Evolutionary conservation across 257 asterid genomes (phyloP), one percentile per base, ranked within the genome.

Genomic region (Gentiana dahurica): DNA sequence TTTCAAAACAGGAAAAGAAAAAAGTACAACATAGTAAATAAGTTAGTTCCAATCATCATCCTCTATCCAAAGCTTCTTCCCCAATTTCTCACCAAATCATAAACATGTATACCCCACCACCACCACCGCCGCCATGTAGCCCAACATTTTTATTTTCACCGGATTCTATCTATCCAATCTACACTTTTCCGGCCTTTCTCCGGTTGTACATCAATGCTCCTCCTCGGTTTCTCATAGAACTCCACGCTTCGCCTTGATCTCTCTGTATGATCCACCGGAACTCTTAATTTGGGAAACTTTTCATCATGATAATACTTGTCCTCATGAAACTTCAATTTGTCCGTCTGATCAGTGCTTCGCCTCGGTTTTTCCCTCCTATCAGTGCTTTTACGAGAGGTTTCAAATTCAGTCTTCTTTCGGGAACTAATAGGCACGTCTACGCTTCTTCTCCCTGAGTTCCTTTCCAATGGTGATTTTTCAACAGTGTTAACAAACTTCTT

Each of bases 191-290:
- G 61, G 1, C 65, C 77, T 67, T 67, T 78, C 63, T 81, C 89
- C n/a, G 71, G 62, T 48, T 78, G 79, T 48, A 73, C 65, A 41
- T 78, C 89, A 4, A 75, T 53, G 70, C 83, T 81, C 64, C 68
- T 75, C 55, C 81, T 67, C 4, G 88, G 62, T 75, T 78, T 81
- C 53, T 72, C 79, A 41, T 60, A 58, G 36, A 64, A 75, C 39
- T 81, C 88, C 38, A 77, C 81, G 11, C 85, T 75, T 76, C 77
- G 68, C 61, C 86, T 64, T 11, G 83, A 76, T 64, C 73, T 76
- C 69, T 76, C 86, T 50, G 68, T 48, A 45, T 73, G 79, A 33
- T 81, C 85, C 3, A 66, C 64, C 2, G 82, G 36, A 35, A 64
- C 72, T 66, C 66, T 70, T 57, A 71, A 51, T 70, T 78, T 77